Evolutionary conservation across 176 grass and related monocot genomes (phyloP), one percentile per base, ranked within the genome.

Genomic region (Oryza meyeriana): DNA sequence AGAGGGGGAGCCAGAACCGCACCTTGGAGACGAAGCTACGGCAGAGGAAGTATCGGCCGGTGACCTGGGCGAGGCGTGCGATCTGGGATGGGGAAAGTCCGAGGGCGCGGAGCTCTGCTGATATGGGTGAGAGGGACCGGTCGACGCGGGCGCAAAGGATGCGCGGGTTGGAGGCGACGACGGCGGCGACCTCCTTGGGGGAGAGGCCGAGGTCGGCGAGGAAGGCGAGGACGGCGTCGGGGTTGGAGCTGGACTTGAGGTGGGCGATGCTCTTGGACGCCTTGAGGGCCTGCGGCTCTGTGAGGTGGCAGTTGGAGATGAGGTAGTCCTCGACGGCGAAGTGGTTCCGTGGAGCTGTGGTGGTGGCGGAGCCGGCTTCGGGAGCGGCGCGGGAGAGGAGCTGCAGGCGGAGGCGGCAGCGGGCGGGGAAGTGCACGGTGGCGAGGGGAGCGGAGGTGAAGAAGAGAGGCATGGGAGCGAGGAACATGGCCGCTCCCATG

Each of bases 11-110:
- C 84, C 88, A 90, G 80, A 90, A 90, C 1, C 80, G 79, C 27
- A 90, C 83, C 80, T 90, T 90, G 79, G 88, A 87, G 47, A 83
- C 69, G 75, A 86, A 90, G 80, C 85, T 87, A 74, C 80, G 88
- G 85, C 85, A 86, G 62, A 90, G 85, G 79, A 84, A 84, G 79
- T 87, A 87, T 61, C 75, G 84, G 79, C 66, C 62, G 33, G 68
- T 48, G 42, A 89, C 81, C 83, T 66, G 84, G 8, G 83, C 87
- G 65, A 89, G 83, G 22, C 78, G 83, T 64, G 77, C 78, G 28
- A 89, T 85, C 78, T 89, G 87, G 65, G 83, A 72, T 13, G 72
- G 72, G 65, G 83, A 89, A 71, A 89, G 82, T 25, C 87, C 82
- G 8, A 88, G 81, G 48, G 87, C 75, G 87, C 75, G 81, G 81